These are phyloP conservation scores for Plectranthus barbatus DNA, from an alignment of 257 asterid species.

Conservation along the genomic window DNA sequence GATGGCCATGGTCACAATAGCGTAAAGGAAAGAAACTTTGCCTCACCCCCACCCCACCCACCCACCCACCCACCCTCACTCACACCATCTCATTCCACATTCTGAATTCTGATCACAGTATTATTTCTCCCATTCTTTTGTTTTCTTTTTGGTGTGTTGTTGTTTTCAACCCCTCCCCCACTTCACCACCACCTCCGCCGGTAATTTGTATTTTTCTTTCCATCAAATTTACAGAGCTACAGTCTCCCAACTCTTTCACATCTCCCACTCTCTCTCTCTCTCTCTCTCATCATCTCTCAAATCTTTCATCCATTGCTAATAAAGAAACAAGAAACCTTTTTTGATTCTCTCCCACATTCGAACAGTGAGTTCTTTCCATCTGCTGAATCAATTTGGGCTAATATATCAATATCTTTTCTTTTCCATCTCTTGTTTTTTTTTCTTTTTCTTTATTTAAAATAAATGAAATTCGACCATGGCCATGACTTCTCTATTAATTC, in stretches of 20 bases:
- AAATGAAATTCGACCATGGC: background rate
- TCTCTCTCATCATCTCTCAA: too few relatives aligned
- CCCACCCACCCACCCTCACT: too few relatives aligned
- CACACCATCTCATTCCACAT: too few relatives aligned
- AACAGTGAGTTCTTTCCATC: too few relatives aligned
- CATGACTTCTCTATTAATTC: background rate
- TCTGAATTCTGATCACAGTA: constrained; percentile 12
- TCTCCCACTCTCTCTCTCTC: background rate
- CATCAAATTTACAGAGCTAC: constrained; percentile 8
- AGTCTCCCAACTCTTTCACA: background rate
- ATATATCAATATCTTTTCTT: too few relatives aligned
- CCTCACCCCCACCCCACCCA: background rate
- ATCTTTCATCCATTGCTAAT: too few relatives aligned
- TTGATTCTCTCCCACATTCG: too few relatives aligned
- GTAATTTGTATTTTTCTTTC: background rate
- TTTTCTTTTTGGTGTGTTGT: constrained; percentile 42
- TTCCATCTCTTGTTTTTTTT: too few relatives aligned
- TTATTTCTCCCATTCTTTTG: constrained; percentile 22
- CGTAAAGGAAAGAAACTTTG: constrained; percentile 24
- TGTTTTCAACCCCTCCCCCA: constrained; percentile 39
- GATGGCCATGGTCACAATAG: constrained; percentile 27
- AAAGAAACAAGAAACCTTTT: too few relatives aligned
- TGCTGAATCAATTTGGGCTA: too few relatives aligned
- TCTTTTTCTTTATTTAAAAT: too few relatives aligned
- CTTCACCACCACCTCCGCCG: constrained; percentile 1